Percentiles rank a stretch among this genome's conserved stretches.
These are phyloP conservation scores for Xylariomycetidae sp. DNA, from an alignment of 2,329 filamentous ascomycete genomes.

Conservation along the genomic window DNA sequence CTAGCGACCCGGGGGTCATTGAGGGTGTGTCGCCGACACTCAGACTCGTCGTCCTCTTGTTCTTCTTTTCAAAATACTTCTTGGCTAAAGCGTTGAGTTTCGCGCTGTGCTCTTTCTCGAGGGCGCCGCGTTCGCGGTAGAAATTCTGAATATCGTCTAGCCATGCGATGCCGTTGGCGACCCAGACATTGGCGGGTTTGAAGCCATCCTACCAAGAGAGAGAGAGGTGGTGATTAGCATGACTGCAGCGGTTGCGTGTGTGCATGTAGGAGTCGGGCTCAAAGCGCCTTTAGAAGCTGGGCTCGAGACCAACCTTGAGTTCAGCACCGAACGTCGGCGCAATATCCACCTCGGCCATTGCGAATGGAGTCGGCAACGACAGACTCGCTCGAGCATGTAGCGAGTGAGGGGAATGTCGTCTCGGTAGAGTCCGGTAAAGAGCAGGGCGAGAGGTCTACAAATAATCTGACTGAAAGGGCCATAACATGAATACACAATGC, in stretches of 20 bases:
- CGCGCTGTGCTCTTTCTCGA: conserved; percentile 94
- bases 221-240: too few species aligned
- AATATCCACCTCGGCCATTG: conserved; percentile 78
- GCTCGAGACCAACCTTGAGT: conserved; percentile 73
- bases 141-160: conserved; percentile 96
- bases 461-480: too few species aligned
- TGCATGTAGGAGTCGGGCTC: background rate
- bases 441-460: too few species aligned
- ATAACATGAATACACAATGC: too few species aligned
- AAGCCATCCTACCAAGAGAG: conserved; percentile 85
- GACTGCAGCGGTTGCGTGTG: too few species aligned
- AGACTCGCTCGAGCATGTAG: conserved; percentile 16
- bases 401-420: conserved; percentile 3
- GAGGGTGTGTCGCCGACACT: conserved; percentile 91
- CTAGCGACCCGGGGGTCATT: conserved; percentile 91
- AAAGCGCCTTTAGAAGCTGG: too few species aligned
- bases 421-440: too few species aligned
- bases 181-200: conserved; percentile 91
- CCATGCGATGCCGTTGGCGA: conserved; percentile 84
- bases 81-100: conserved; percentile 85
- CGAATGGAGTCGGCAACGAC: conserved; percentile 17
- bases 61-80: conserved; percentile 97
- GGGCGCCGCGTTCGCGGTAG: conserved; percentile 87
- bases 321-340: conserved; percentile 87
- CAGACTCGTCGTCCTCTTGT: conserved; percentile 77